Evolutionary conservation across 768 basidiomycete genomes (phyloP), one percentile per base, ranked within the genome.

Genomic region (Leccinum rimulosum): DNA sequence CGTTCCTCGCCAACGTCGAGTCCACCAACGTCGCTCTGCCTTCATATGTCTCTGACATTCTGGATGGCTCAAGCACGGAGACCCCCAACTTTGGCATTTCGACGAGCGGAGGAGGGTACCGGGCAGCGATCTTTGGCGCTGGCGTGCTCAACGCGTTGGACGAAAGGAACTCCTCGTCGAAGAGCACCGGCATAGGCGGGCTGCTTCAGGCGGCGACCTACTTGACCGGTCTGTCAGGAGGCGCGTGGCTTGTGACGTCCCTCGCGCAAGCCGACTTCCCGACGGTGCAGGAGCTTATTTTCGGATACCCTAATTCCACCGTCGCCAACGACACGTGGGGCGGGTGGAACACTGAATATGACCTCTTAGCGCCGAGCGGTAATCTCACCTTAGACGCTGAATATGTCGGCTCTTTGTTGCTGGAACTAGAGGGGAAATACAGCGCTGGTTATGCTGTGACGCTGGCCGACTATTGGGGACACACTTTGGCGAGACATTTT

Each of bases 171-270:
- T 38, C 68, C 3, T 75, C 82, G 0, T 70, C 79, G 8, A 74
- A 68, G 9, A 63, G 61, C 2, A 74, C 70, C 0, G 84, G 82
- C 1, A 70, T 74, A 0, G 83, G 82, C 0, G 83, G 83, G 0
- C 72, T 86, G n/a, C 71, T 84, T 40, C 85, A 85, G 65, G 68
- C 79, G 3, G 76, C 83, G 6, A 77, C 77, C 1, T 86, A 86
- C 68, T 64, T 83, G 15, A 54, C 82, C 0, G 86, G 82, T 1
- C 70, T 87, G 11, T 81, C 81, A 0, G 82, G 81, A 3, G 75
- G 75, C 2, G 68, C 74, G 0, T 77, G 76, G 76, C 52, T 77
- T 4, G 31, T 76, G 33, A 75, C 75, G 10, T 80, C 78, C 3
- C 72, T 81, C 36, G 68, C 68, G 1, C 74, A 80, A 54, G 74